Evolutionary conservation across 805 yeast species (phyloP).

Genomic region (Danielia reshetovae): DNA sequence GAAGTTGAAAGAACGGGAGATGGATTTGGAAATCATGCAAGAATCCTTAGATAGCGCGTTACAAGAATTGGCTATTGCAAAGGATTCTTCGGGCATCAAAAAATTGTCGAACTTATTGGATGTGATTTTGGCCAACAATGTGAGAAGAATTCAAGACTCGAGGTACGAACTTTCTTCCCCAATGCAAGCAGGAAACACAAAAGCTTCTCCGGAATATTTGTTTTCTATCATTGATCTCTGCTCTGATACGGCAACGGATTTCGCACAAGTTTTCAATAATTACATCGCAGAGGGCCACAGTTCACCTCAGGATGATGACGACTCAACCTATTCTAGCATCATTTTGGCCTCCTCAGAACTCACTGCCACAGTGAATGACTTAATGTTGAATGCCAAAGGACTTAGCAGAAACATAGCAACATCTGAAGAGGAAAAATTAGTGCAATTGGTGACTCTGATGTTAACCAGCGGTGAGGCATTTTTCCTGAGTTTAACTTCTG

Average conservation of each 20-base stretch:
- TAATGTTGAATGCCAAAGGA: slow-evolving; percentile 68
- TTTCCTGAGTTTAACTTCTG: slow-evolving; percentile 56
- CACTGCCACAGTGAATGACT: slow-evolving; percentile 57
- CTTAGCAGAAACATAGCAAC: slow-evolving; percentile 50
- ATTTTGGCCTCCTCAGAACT: slow-evolving; percentile 62
- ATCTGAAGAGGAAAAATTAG: slow-evolving; percentile 51
- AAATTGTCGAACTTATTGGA: slow-evolving; percentile 58
- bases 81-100: slow-evolving; percentile 36
- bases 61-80: slow-evolving; percentile 51
- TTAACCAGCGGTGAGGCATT: slow-evolving; percentile 61
- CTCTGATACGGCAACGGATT: slow-evolving; percentile 69
- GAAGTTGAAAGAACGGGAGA: slow-evolving; percentile 60
- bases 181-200: slow-evolving; percentile 77
- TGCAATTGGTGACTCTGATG: slow-evolving; percentile 47
- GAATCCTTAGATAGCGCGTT: slow-evolving; percentile 75
- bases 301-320: slow-evolving; percentile 27
- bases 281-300: slow-evolving; percentile 73
- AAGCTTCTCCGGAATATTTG: slow-evolving; percentile 66
- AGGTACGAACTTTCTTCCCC: slow-evolving; percentile 70
- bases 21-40: slow-evolving; percentile 73
- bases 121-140: slow-evolving; percentile 64
- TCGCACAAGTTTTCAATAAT: slow-evolving; percentile 71
- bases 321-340: slow-evolving; percentile 57
- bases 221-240: slow-evolving; percentile 68
- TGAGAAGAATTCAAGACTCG: slow-evolving; percentile 69